Evolutionary conservation across 352 stramenopile species (phyloP).

Genomic region (Phytophthora pluvialis): DNA sequence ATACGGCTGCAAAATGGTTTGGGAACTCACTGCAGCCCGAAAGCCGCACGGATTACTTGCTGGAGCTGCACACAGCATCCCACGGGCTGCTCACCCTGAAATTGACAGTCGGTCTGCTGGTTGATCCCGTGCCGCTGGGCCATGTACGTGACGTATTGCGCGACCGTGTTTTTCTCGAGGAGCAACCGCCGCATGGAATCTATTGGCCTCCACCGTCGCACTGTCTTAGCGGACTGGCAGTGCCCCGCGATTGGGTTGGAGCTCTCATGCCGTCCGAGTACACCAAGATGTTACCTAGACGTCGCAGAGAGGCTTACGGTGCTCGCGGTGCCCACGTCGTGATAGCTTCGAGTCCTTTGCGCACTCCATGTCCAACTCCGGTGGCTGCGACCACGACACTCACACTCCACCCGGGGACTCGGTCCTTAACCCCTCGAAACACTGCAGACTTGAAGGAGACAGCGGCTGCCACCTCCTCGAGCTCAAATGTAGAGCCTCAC

Average conservation of each 20-base stretch:
- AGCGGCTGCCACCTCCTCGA: background rate
- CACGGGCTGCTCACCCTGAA: constrained; percentile 78
- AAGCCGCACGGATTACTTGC: constrained; percentile 63
- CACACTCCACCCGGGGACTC: too few relatives aligned
- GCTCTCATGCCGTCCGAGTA: constrained; percentile 77
- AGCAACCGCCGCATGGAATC: constrained; percentile 47
- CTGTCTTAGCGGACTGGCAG: constrained; percentile 47
- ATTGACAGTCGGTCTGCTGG: constrained; percentile 69
- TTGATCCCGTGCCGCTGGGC: constrained; percentile 59
- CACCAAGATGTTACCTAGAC: constrained; percentile 60
- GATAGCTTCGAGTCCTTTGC: background rate
- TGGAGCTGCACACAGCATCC: constrained; percentile 66
- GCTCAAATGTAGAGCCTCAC: background rate
- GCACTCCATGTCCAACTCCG: background rate
- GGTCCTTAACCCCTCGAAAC: background rate
- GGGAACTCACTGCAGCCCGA: constrained; percentile 58
- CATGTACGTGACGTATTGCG: constrained; percentile 65
- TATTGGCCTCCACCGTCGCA: constrained; percentile 70
- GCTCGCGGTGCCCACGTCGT: background rate
- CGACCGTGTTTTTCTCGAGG: constrained; percentile 55
- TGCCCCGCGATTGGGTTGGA: constrained; percentile 72
- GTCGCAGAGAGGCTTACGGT: constrained; percentile 10
- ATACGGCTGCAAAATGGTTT: constrained; percentile 65
- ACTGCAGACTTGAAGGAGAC: constrained; percentile 10
- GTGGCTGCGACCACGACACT: background rate